A percentile compares a stretch with the other conserved stretches of the same genome.
Evolutionary conservation across 208 protist genomes (phyloP).

Genomic region (Wallacemonas sp.): DNA sequence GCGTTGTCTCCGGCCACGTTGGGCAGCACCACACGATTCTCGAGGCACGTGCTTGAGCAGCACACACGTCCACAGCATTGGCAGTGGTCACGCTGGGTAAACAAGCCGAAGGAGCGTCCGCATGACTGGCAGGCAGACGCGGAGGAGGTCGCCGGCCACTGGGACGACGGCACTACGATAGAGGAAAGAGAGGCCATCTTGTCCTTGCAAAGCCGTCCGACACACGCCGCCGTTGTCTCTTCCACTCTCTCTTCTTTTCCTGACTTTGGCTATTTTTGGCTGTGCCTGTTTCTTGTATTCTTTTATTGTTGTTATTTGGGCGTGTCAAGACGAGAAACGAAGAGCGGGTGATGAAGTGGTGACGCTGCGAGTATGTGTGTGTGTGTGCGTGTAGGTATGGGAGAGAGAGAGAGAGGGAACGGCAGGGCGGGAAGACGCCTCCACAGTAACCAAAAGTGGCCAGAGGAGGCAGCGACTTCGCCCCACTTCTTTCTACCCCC

Average conservation of each 20-base stretch:
- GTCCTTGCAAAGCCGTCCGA: too few relatives aligned
- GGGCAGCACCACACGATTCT: constrained; percentile 38
- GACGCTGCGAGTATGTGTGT: neutral
- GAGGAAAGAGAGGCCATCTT: neutral
- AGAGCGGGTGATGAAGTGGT: neutral
- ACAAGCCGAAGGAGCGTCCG: constrained; percentile 36
- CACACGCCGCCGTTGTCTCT: too few relatives aligned
- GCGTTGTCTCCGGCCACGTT: constrained; percentile 28
- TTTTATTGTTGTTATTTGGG: neutral
- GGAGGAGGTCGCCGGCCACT: constrained; percentile 34
- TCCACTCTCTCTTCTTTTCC: neutral
- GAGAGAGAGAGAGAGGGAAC: neutral
- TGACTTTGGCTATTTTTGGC: neutral
- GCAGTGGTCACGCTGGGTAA: constrained; percentile 44
- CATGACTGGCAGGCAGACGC: constrained; percentile 42
- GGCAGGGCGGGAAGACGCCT: too few relatives aligned
- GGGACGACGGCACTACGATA: constrained; percentile 24
- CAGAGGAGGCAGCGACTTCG: too few relatives aligned
- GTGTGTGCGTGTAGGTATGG: neutral
- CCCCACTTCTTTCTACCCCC: too few relatives aligned
- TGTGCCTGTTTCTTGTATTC: too few relatives aligned
- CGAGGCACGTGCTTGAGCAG: constrained; percentile 41
- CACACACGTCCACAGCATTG: constrained; percentile 53
- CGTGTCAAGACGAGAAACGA: neutral
- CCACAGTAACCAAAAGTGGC: too few relatives aligned